Evolutionary conservation across 345 rosid genomes (phyloP), one percentile per base, ranked within the genome.

Genomic region (Hirschfeldia incana): DNA sequence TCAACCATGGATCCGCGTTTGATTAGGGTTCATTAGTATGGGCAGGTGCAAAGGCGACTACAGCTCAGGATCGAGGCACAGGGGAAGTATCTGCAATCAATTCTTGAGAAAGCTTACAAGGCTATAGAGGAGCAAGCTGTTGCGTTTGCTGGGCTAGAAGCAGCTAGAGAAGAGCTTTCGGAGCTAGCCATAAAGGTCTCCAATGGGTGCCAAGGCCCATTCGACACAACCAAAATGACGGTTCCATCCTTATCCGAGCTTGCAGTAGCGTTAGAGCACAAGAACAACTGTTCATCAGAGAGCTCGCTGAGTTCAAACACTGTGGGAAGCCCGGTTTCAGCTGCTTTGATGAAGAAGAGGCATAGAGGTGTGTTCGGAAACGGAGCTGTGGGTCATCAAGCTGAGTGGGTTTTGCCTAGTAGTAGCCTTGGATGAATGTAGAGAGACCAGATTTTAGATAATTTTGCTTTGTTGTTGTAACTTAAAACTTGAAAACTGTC

Each of bases 71-170:
- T 92, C 3, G 97, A 94, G 82, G 88, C 98, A 2, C 98, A 94
- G 75, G 87, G 97, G 63, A 91, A 89, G 79, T 94, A 94, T 85
- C 82, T 94, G 46, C 97, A 94, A 72, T 74, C 92, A 8, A 90
- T 94, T 78, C 90, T 94, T 0, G 98, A 94, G 85, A 94, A 91
- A 83, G 98, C 98, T 51, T 89, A 95, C 83, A 91, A 90, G 85
- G 94, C 90, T 34, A 84, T 92, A 49, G 88, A 78, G 55, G 97
- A 94, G 30, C 95, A 91, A 80, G 93, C 88, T 44, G 84, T 81
- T 75, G 92, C 85, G 0, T 78, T 88, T 51, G 84, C 89, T 1
- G 94, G 97, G 12, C 89, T 88, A 65, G 97, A 91, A 76, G 92
- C 89, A 15, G 97, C 91, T 4, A 87, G 97, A 55, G 97, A 88